These are phyloP conservation scores for Chenopodium berlandieri DNA, from an alignment of 148 eudicot species.

Conservation along the genomic window DNA sequence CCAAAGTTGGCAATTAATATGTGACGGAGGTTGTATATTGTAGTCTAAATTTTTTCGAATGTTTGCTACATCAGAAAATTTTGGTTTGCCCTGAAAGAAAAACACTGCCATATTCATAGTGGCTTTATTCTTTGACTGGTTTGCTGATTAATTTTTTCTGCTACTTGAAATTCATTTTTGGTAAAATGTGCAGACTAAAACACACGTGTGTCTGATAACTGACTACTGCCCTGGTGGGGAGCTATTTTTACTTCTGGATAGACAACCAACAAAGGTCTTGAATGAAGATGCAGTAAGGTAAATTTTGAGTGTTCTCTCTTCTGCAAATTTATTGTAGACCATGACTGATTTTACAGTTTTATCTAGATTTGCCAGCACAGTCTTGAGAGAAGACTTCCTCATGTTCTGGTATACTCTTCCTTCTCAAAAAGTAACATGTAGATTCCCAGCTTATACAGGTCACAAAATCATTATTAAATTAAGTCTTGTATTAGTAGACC, in stretches of 20 bases:
- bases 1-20: too few species aligned
- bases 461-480: not conserved
- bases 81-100: not conserved
- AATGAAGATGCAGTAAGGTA: constrained; percentile 95
- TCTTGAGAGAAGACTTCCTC: too few species aligned
- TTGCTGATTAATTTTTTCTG: not conserved
- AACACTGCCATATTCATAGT: not conserved
- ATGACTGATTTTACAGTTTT: not conserved
- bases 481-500: not conserved
- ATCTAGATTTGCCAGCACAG: not conserved
- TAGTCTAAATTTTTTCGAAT: not conserved
- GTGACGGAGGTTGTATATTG: too few species aligned
- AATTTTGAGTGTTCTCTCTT: not conserved
- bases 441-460: not conserved
- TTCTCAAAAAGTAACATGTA: too few species aligned
- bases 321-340: not conserved
- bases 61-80: not conserved
- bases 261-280: constrained; percentile 82
- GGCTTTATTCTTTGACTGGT: not conserved
- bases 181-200: constrained; percentile 64
- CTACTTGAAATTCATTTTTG: constrained; percentile 12
- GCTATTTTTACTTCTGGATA: constrained; percentile 81
- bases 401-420: too few species aligned
- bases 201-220: constrained; percentile 90
- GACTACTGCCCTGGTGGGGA: constrained; percentile 97